Conservation (phyloP, 257 asterid genomes). For the Verbascum thapsus region DNA sequence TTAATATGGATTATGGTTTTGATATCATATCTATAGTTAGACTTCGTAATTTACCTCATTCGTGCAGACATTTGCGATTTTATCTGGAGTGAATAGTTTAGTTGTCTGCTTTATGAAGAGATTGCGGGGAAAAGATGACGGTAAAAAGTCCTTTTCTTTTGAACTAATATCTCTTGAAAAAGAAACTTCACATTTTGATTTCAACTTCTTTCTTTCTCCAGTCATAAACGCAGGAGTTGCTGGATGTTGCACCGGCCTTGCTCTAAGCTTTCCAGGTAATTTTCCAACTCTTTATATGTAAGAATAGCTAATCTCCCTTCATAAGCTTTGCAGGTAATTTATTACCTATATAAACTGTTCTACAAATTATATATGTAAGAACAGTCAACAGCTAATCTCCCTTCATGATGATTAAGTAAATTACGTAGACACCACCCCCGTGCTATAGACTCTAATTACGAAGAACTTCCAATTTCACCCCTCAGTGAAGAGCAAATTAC, state of each 20-base stretch:
- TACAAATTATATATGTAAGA: no score
- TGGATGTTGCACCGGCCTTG: conserved; percentile 99
- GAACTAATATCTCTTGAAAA: neutral
- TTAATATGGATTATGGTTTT: neutral
- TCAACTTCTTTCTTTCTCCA: conserved; percentile 32
- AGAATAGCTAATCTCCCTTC: no score
- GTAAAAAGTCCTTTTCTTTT: conserved; percentile 43
- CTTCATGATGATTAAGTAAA: no score
- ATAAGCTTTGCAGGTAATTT: conserved; percentile 67
- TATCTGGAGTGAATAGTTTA: conserved; percentile 87
- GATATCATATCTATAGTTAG: neutral
- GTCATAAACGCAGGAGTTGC: conserved; percentile 96
- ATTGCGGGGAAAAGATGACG: conserved; percentile 89
- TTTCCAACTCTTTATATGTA: no score
- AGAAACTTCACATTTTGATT: conserved; percentile 11
- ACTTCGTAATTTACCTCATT: conserved; percentile 7
- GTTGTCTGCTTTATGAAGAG: conserved; percentile 85
- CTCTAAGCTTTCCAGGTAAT: conserved; percentile 85
- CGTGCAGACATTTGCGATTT: conserved; percentile 77
- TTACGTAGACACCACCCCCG: no score
- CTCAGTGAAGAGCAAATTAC: no score
- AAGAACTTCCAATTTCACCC: no score
- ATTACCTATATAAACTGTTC: no score
- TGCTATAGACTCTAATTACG: no score
- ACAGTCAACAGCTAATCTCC: no score